A percentile compares a stretch with the other conserved stretches of the same genome.
These are phyloP conservation scores for Rutstroemia sp. DNA, from an alignment of 2,329 filamentous ascomycete species.

Conservation along the genomic window DNA sequence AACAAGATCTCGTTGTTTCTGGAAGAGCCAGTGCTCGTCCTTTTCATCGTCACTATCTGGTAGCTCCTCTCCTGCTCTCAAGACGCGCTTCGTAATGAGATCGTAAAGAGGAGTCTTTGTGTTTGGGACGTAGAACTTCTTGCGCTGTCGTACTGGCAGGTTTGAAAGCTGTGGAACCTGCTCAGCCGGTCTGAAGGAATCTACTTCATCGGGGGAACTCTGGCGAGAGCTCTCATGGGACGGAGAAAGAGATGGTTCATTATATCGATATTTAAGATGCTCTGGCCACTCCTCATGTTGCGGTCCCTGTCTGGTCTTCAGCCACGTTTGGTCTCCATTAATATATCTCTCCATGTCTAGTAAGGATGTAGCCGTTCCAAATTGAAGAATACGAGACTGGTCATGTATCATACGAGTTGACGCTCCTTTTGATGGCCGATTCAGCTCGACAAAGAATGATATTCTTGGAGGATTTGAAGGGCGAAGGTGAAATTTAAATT, in stretches of 20 bases:
- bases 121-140: not conserved
- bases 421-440: conserved; percentile 14
- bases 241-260: conserved; percentile 20
- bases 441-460: conserved; percentile 32
- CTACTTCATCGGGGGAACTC: conserved; percentile 20
- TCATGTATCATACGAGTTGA: conserved; percentile 23
- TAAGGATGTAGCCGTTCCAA: conserved; percentile 36
- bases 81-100: conserved; percentile 21
- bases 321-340: conserved; percentile 41
- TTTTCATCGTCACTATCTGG: conserved; percentile 26
- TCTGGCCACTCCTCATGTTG: conserved; percentile 27
- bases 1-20: conserved; percentile 25
- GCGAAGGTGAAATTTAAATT: conserved; percentile 22
- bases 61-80: conserved; percentile 23
- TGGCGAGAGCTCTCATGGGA: conserved; percentile 21
- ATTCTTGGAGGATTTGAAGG: conserved; percentile 31
- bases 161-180: not conserved
- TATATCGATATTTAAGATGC: conserved; percentile 10
- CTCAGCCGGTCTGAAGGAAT: conserved; percentile 8
- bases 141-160: not conserved
- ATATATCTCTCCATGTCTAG: conserved; percentile 40
- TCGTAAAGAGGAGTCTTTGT: conserved; percentile 18
- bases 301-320: conserved; percentile 36
- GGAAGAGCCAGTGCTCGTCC: conserved; percentile 26
- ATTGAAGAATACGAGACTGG: conserved; percentile 35